phyloP scores from a whole-genome alignment of 164 flowering plant genomes.

The Umbellularia californica region DNA sequence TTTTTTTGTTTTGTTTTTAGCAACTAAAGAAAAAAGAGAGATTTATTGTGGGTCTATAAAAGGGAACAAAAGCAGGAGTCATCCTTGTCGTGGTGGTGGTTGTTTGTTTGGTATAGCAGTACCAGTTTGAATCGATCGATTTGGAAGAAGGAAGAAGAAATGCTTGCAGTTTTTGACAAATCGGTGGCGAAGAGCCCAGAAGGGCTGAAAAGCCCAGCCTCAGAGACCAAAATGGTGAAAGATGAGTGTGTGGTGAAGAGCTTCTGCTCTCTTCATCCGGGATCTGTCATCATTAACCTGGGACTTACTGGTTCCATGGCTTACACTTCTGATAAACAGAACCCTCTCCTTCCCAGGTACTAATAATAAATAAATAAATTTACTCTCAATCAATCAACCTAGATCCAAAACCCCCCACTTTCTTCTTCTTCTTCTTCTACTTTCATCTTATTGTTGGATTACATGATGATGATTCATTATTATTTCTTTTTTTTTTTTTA shows the following conservation, averaged over 20 bases:
- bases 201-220: conserved; percentile 53
- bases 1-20: too few relatives aligned
- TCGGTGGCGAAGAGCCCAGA: conserved; percentile 89
- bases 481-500: background rate
- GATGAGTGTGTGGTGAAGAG: conserved; percentile 47
- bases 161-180: conserved; percentile 88
- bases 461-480: background rate
- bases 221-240: conserved; percentile 37
- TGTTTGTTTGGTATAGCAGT: too few relatives aligned
- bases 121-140: background rate
- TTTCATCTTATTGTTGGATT: background rate
- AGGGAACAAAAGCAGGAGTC: too few relatives aligned
- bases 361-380: too few relatives aligned
- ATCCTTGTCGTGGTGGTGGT: too few relatives aligned
- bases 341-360: conserved; percentile 88
- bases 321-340: conserved; percentile 58
- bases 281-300: conserved; percentile 59
- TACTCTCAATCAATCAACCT: background rate
- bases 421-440: conserved; percentile 1
- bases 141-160: conserved; percentile 23
- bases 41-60: too few relatives aligned
- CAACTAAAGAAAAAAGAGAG: too few relatives aligned
- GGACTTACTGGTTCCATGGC: conserved; percentile 57
- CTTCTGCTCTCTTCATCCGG: conserved; percentile 54
- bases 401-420: background rate